A percentile compares a stretch with the other conserved stretches of the same genome.
These are phyloP conservation scores for Aspergillus awamori DNA, from an alignment of 2,329 filamentous ascomycete genomes.

Conservation along the genomic window DNA sequence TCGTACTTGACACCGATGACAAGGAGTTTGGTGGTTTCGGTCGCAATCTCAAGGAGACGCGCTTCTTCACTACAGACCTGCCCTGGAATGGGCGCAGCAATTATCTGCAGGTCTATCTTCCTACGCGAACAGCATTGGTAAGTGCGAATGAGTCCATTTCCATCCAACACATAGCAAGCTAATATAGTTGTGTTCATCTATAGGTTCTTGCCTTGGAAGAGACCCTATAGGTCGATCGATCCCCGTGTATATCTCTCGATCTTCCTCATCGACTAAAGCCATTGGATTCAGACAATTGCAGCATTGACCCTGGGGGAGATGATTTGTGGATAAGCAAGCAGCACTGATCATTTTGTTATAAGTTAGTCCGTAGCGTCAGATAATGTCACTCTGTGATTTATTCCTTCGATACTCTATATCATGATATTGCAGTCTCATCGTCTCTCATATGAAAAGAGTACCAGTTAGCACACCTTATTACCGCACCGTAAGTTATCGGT, in stretches of 20 bases:
- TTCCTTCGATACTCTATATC: too few species aligned
- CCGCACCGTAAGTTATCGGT: too few species aligned
- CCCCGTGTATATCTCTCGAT: neutral
- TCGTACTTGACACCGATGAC: conserved; percentile 81
- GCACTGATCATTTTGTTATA: too few species aligned
- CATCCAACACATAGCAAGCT: neutral
- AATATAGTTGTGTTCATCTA: neutral
- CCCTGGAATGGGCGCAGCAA: conserved; percentile 89
- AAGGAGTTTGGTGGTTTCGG: conserved; percentile 77
- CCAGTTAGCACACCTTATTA: too few species aligned
- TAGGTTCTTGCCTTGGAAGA: conserved; percentile 60
- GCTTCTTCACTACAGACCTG: conserved; percentile 90
- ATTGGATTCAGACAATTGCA: neutral
- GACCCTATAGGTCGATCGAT: conserved; percentile 32
- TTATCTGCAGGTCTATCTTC: conserved; percentile 90
- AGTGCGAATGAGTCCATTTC: conserved; percentile 32
- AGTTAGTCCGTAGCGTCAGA: too few species aligned
- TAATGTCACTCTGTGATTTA: too few species aligned
- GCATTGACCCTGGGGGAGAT: neutral
- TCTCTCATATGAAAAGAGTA: too few species aligned
- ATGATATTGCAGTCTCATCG: too few species aligned
- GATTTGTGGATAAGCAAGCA: too few species aligned
- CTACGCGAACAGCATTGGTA: conserved; percentile 80
- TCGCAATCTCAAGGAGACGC: conserved; percentile 74
- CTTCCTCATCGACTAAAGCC: neutral